Percentiles rank a stretch among this genome's conserved stretches.
phyloP scores from a whole-genome alignment of 2,329 filamentous ascomycete species.

The Aspergillus quadricinctus region DNA sequence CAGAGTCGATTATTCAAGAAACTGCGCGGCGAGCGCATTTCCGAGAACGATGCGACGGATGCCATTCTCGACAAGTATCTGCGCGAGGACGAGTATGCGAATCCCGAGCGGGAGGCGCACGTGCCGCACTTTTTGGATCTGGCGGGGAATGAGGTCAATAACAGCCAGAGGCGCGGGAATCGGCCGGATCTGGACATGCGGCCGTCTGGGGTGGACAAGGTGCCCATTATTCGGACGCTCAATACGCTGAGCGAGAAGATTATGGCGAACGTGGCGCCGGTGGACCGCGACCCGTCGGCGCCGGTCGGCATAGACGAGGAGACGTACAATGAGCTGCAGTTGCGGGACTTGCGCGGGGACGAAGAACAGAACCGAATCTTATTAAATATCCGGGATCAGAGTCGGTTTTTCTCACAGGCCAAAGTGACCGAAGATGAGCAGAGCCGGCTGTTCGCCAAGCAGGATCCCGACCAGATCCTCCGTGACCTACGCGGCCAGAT shows the following conservation, averaged over 20 bases:
- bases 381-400: constrained; percentile 84
- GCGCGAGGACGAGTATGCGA: constrained; percentile 60
- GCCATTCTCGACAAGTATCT: constrained; percentile 82
- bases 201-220: constrained; percentile 66
- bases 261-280: constrained; percentile 78
- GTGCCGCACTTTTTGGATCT: constrained; percentile 89
- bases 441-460: constrained; percentile 60
- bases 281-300: constrained; percentile 64
- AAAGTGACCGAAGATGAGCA: constrained; percentile 40
- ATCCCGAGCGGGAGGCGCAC: constrained; percentile 50
- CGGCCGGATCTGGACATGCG: constrained; percentile 87
- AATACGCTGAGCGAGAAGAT: constrained; percentile 93
- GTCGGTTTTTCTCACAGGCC: constrained; percentile 66
- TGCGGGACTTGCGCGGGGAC: constrained; percentile 75
- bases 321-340: constrained; percentile 67
- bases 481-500: constrained; percentile 61
- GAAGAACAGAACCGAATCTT: constrained; percentile 71
- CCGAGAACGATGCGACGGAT: constrained; percentile 71
- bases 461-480: constrained; percentile 66
- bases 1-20: constrained; percentile 86
- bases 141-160: constrained; percentile 90
- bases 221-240: constrained; percentile 82
- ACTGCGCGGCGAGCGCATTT: constrained; percentile 81
- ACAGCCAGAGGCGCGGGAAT: constrained; percentile 83
- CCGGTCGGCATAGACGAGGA: constrained; percentile 67